Evolutionary conservation across 805 yeast species (phyloP).

Genomic region (Candida railenensis): DNA sequence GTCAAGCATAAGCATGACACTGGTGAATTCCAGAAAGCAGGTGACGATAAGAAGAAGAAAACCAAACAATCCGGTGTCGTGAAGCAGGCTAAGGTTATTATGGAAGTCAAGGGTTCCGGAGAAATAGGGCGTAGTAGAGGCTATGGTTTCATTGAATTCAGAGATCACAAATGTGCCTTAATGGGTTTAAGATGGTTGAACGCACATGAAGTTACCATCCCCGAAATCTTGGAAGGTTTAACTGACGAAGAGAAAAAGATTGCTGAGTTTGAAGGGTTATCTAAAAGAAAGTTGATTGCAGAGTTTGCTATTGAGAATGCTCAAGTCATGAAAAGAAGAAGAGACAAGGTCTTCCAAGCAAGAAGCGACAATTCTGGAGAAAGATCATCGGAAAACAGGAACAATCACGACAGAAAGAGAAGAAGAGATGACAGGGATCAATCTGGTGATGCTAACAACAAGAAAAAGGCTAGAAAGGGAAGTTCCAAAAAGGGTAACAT

Average conservation of each 20-base stretch:
- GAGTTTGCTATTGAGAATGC: slow-evolving; percentile 97
- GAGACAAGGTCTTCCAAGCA: slow-evolving; percentile 56
- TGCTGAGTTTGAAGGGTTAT: slow-evolving; percentile 52
- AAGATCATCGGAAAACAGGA: slow-evolving; percentile 14
- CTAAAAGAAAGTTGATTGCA: slow-evolving; percentile 76
- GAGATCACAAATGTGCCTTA: slow-evolving; percentile 88
- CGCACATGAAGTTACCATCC: slow-evolving; percentile 77
- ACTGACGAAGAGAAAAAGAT: slow-evolving; percentile 62
- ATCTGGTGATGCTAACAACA: slow-evolving; percentile 22
- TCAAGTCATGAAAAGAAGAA: slow-evolving; percentile 86
- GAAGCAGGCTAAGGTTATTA: slow-evolving; percentile 87
- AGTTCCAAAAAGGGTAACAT: slow-evolving; percentile 42
- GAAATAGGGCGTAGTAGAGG: slow-evolving; percentile 91
- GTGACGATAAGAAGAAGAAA: slow-evolving; percentile 50
- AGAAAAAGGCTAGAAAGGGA: slow-evolving; percentile 26
- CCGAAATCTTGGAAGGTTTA: slow-evolving; percentile 71
- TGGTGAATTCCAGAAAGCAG: slow-evolving; percentile 18
- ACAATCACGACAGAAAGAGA: slow-evolving; percentile 12
- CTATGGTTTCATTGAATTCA: slow-evolving; percentile 89
- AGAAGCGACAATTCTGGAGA: slow-evolving; percentile 20
- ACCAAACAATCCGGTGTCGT: slow-evolving; percentile 87
- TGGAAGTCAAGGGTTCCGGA: slow-evolving; percentile 88
- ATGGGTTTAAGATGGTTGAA: slow-evolving; percentile 98
- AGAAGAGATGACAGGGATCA: slow-evolving; percentile 14
- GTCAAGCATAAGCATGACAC: slow-evolving; percentile 57